Base-by-base conservation (phyloP, 192 early-diverging fungal species). In the Coemansia sp. region DNA sequence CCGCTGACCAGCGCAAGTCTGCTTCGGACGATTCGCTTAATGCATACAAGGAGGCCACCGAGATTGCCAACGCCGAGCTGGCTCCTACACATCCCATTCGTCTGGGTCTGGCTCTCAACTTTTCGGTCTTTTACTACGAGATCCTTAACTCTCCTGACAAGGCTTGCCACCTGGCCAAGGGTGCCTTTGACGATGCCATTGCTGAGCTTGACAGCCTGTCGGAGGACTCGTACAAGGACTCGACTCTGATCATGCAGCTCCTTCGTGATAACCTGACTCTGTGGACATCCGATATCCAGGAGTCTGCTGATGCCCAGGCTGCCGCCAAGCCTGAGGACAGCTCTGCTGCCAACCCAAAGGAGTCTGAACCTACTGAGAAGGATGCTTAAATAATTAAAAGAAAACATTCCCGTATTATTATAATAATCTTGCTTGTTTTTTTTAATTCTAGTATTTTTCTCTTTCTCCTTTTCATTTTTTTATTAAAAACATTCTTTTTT, bases 101-200 rank as follows among this genome's bases (percentile, higher is more conserved):
- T 58, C 88, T 97, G 39, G 95, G 95, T 27, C 84, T 97, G 45
- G 95, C 93, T 25, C 80, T 97, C 67, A 97, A 97, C 87, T 94
- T 92, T 82, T 97, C 95, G 26, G 95, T 97, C 14, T 95, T 97
- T 78, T 95, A 94, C 78, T 95, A 94, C 70, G 95, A 97, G 82
- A 95, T 97, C 75, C 80, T 94, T 53, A 95, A 92, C 80, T 89
- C 90, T 20, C 91, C 93, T 50, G 87, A 94, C 67, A 83, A 86
- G 46, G 95, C 95, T 42, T 95, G 93, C 81, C 85, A 88, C 47
- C 77, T 86, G 29, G 87, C 87, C 70, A 94, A 96, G 80, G 86
- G 90, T 66, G 93, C 95, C 3, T 96, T 98, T 71, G 92, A 95
- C 62, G 89, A 92, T 50, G 95, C 92, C 49, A 95, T 98, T 75